Conservation (phyloP, 495 filamentous ascomycete species). For the Penicillium antarcticum region DNA sequence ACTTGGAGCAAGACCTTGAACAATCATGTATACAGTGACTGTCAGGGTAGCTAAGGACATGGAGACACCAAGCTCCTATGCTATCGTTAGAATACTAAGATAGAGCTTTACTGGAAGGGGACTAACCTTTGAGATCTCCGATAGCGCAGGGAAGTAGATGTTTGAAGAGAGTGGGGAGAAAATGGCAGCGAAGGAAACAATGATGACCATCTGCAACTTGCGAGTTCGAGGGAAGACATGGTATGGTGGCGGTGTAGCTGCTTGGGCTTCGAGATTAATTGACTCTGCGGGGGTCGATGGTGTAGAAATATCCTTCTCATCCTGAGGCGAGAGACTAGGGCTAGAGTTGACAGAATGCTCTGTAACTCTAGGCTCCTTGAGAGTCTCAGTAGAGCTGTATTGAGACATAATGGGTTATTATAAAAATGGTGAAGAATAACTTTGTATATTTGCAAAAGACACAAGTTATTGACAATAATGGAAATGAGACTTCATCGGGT, state of each 20-base stretch:
- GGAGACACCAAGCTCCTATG: constrained; percentile 24
- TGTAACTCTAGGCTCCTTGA: constrained; percentile 11
- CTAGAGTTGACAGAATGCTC: constrained; percentile 17
- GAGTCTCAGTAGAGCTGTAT: constrained; percentile 8
- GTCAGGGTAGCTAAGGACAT: constrained; percentile 36
- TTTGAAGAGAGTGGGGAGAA: constrained; percentile 70
- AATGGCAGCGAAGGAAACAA: constrained; percentile 51
- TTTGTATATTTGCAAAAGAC: neutral
- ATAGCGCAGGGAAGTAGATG: constrained; percentile 75
- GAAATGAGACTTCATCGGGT: neutral
- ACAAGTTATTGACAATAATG: constrained; percentile 6
- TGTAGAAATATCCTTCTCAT: constrained; percentile 15
- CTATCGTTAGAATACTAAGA: neutral
- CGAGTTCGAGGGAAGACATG: constrained; percentile 55
- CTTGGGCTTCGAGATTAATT: constrained; percentile 23
- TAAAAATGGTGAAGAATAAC: neutral
- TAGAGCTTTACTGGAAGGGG: too few species aligned
- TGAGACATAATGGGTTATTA: constrained; percentile 10
- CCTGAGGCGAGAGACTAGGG: constrained; percentile 10
- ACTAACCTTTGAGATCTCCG: constrained; percentile 29
- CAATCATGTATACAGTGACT: constrained; percentile 43
- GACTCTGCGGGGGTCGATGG: constrained; percentile 17
- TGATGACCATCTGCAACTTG: constrained; percentile 60
- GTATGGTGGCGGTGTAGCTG: constrained; percentile 26
- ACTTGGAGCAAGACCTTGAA: constrained; percentile 44